Conservation (phyloP, 768 basidiomycete species). For the Boletellus emodensis region DNA sequence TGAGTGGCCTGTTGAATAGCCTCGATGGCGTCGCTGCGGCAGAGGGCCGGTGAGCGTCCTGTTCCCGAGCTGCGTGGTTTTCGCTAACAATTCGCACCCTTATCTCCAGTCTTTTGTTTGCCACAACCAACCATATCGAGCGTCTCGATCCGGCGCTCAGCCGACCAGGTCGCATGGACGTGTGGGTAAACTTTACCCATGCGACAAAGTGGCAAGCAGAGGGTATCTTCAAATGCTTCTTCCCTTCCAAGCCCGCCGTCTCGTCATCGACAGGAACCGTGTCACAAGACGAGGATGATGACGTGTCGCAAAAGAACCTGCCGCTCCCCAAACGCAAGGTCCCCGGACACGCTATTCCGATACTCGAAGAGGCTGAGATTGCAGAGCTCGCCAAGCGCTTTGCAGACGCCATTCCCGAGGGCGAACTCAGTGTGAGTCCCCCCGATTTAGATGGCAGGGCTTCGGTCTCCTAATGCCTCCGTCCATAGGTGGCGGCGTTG, state of each 20-base stretch:
- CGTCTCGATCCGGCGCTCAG: constrained; percentile 86
- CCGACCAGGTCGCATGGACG: constrained; percentile 87
- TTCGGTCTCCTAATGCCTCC: not conserved
- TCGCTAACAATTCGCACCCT: constrained; percentile 16
- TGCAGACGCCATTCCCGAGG: constrained; percentile 78
- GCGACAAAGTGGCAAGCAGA: constrained; percentile 92
- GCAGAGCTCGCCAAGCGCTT: constrained; percentile 76
- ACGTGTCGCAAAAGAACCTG: constrained; percentile 62
- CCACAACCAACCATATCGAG: constrained; percentile 92
- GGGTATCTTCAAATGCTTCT: constrained; percentile 92
- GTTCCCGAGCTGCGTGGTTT: constrained; percentile 5
- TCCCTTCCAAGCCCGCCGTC: constrained; percentile 54
- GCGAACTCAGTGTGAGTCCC: constrained; percentile 74
- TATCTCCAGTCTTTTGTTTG: constrained; percentile 63
- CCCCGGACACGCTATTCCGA: constrained; percentile 54
- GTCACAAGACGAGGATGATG: constrained; percentile 29
- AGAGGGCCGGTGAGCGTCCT: constrained; percentile 68
- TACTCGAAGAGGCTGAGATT: constrained; percentile 74
- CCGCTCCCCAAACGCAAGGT: constrained; percentile 64
- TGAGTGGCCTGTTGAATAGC: constrained; percentile 83
- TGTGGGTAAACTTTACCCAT: constrained; percentile 89
- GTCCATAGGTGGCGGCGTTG: constrained; percentile 65
- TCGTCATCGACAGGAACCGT: constrained; percentile 9
- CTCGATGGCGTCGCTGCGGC: constrained; percentile 84
- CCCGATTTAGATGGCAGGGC: not conserved